Conservation (phyloP, 2,329 filamentous ascomycete genomes). For the Bipolaris oryzae region DNA sequence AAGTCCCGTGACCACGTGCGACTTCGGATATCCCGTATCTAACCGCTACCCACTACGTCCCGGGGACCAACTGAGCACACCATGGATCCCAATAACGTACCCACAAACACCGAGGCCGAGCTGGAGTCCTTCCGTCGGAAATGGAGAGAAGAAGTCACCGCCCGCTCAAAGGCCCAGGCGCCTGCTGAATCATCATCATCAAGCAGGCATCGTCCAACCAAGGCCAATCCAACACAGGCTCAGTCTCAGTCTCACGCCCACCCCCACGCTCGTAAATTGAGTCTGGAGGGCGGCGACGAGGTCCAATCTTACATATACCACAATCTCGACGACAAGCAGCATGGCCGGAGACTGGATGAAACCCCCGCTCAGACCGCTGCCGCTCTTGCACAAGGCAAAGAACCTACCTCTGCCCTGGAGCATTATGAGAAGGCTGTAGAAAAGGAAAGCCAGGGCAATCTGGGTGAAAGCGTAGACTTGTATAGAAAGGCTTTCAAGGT, state of each 20-base stretch:
- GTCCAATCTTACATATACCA: slow-evolving; percentile 51
- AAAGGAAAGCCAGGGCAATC: slow-evolving; percentile 80
- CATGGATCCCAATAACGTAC: slow-evolving; percentile 26
- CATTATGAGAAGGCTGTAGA: slow-evolving; percentile 93
- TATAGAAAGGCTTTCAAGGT: slow-evolving; percentile 92
- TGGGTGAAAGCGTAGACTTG: slow-evolving; percentile 85
- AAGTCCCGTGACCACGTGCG: slow-evolving; percentile 23
- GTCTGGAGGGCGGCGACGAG: slow-evolving; percentile 49
- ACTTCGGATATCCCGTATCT: slow-evolving; percentile 37
- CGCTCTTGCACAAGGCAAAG: slow-evolving; percentile 43
- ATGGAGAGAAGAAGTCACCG: slow-evolving; percentile 81
- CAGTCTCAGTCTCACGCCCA: slow-evolving; percentile 30
- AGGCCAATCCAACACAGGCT: slow-evolving; percentile 33
- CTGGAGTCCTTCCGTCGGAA: slow-evolving; percentile 83
- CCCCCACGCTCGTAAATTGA: slow-evolving; percentile 34
- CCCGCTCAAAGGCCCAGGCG: slow-evolving; percentile 51
- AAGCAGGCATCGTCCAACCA: slow-evolving; percentile 30
- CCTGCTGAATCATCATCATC: slow-evolving; percentile 24
- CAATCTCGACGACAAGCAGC: slow-evolving; percentile 55
- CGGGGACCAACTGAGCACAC: slow-evolving; percentile 7
- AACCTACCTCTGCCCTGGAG: slow-evolving; percentile 80
- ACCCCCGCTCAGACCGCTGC: slow-evolving; percentile 44
- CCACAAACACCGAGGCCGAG: slow-evolving; percentile 61
- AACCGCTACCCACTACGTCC: slow-evolving; percentile 27
- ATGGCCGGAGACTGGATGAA: slow-evolving; percentile 52